phyloP scores from a whole-genome alignment of 1,284 basidiomycete species.

The Albatrellus sp. region DNA sequence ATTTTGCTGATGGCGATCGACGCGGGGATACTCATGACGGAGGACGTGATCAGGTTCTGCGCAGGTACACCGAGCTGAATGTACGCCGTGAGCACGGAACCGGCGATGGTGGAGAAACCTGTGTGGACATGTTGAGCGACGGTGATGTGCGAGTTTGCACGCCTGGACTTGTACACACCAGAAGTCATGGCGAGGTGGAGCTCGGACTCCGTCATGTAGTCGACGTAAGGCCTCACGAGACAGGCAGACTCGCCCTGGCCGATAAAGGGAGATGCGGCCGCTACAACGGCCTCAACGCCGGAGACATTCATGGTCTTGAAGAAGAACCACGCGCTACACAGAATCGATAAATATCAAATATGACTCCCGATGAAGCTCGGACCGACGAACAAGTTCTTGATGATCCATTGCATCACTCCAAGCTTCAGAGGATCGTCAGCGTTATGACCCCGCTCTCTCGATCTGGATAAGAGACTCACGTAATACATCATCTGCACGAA shows the following conservation, averaged over 20 bases:
- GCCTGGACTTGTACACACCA: constrained; percentile 28
- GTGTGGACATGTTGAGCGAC: constrained; percentile 14
- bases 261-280: constrained; percentile 84
- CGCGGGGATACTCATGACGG: constrained; percentile 90
- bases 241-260: constrained; percentile 84
- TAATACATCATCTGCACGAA: constrained; percentile 84
- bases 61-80: constrained; percentile 74
- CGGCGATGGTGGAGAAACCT: constrained; percentile 79
- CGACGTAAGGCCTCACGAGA: constrained; percentile 77
- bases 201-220: constrained; percentile 83
- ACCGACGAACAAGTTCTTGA: constrained; percentile 55
- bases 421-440: constrained; percentile 21
- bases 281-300: constrained; percentile 86
- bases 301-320: constrained; percentile 80
- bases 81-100: constrained; percentile 80
- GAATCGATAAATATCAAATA: constrained; percentile 5
- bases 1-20: constrained; percentile 87
- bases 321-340: constrained; percentile 76
- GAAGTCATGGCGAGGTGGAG: constrained; percentile 85
- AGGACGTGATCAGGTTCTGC: constrained; percentile 78
- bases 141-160: neutral
- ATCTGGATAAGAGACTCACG: constrained; percentile 16
- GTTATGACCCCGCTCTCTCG: neutral
- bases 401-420: constrained; percentile 83
- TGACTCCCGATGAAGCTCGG: neutral